Percentiles rank a stretch among this genome's conserved stretches.
phyloP scores from a whole-genome alignment of 495 filamentous ascomycete genomes.

The Rostrohypoxylon terebratum region DNA sequence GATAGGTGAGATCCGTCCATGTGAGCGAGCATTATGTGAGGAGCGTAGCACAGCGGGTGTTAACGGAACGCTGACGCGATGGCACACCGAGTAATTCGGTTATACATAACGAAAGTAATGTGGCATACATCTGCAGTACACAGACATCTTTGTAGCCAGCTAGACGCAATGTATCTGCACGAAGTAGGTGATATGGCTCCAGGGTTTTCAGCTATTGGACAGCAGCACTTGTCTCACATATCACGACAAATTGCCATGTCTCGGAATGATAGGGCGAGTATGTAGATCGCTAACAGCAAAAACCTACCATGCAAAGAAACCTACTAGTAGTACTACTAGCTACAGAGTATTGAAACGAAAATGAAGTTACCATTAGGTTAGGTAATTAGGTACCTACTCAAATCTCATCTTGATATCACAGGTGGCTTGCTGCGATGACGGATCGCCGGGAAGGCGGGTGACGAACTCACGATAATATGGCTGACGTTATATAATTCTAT shows the following conservation, averaged over 20 bases:
- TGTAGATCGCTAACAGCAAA: constrained; percentile 14
- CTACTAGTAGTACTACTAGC: constrained; percentile 19
- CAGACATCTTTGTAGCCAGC: not conserved
- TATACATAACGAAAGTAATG: constrained; percentile 20
- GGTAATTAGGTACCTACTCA: not conserved
- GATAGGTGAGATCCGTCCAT: constrained; percentile 37
- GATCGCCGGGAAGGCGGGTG: not conserved
- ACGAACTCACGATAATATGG: not conserved
- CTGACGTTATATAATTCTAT: not conserved
- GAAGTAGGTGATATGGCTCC: not conserved
- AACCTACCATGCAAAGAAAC: constrained; percentile 6
- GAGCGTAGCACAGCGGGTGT: constrained; percentile 11
- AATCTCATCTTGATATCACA: not conserved
- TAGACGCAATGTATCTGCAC: constrained; percentile 3
- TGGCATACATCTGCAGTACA: not conserved
- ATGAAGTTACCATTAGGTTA: not conserved
- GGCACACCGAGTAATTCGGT: not conserved
- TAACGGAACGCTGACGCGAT: not conserved
- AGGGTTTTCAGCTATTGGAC: constrained; percentile 6
- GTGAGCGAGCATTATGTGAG: not conserved
- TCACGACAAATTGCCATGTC: not conserved
- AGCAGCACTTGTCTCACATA: constrained; percentile 9
- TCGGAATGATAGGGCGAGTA: not conserved
- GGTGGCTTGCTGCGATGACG: not conserved
- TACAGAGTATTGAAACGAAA: constrained; percentile 23